Conservation (phyloP, 106 monocot genomes). For the Acorus calamus region DNA sequence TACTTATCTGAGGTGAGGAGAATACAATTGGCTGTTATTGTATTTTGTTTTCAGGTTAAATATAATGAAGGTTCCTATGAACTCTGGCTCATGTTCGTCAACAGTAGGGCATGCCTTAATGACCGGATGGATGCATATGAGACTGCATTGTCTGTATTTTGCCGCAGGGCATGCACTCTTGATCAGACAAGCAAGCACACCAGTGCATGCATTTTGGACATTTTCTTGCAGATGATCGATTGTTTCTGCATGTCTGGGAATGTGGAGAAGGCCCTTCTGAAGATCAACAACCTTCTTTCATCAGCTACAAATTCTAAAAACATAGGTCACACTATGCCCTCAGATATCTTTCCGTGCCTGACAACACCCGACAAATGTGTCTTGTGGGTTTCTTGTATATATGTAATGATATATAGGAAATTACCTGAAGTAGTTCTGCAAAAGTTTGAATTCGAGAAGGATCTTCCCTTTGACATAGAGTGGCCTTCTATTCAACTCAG, state of each 20-base stretch:
- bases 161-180: slow-evolving; percentile 4
- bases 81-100: slow-evolving; percentile 89
- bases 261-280: slow-evolving; percentile 37
- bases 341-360: slow-evolving; percentile 47
- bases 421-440: slow-evolving; percentile 56
- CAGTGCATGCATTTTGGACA: slow-evolving; percentile 70
- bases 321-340: slow-evolving; percentile 16
- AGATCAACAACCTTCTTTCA: slow-evolving; percentile 24
- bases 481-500: slow-evolving; percentile 46
- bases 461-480: slow-evolving; percentile 39
- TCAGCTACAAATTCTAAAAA: slow-evolving; percentile 4
- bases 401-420: slow-evolving; percentile 49
- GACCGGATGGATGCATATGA: slow-evolving; percentile 58
- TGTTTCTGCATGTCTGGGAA: slow-evolving; percentile 60
- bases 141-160: slow-evolving; percentile 48
- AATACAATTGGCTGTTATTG: no score
- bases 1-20: no score
- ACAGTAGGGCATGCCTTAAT: slow-evolving; percentile 51
- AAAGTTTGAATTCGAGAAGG: slow-evolving; percentile 54
- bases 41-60: slow-evolving; percentile 56
- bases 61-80: slow-evolving; percentile 71
- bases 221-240: slow-evolving; percentile 86
- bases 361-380: slow-evolving; percentile 56
- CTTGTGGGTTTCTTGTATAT: slow-evolving; percentile 66
- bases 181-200: slow-evolving; percentile 25